These are phyloP conservation scores for Xylariaceae sp. DNA, from an alignment of 2,329 filamentous ascomycete species.

Conservation along the genomic window DNA sequence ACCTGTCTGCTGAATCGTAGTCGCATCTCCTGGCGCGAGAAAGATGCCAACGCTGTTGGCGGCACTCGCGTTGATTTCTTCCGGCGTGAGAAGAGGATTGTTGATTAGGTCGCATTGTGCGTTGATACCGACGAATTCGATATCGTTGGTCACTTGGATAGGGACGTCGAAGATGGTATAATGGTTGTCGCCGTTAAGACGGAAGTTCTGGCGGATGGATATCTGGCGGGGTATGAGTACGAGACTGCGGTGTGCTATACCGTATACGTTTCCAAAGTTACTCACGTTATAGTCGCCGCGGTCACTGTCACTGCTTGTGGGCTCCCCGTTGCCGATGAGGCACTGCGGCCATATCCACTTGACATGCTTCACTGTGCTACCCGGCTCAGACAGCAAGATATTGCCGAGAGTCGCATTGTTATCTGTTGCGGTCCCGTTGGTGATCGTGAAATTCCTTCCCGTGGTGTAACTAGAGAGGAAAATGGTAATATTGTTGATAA, in stretches of 20 bases:
- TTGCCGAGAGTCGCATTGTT: constrained; percentile 49
- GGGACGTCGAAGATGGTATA: constrained; percentile 68
- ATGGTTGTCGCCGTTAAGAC: constrained; percentile 53
- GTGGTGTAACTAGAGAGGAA: constrained; percentile 60
- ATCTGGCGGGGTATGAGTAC: constrained; percentile 34
- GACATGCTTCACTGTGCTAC: constrained; percentile 66
- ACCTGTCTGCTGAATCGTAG: constrained; percentile 30
- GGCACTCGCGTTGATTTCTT: constrained; percentile 33
- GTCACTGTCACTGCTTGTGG: constrained; percentile 36
- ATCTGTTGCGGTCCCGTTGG: constrained; percentile 49
- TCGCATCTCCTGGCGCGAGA: constrained; percentile 45
- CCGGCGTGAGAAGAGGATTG: constrained; percentile 42
- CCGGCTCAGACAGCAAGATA: constrained; percentile 55
- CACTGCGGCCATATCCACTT: constrained; percentile 67
- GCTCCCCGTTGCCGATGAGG: constrained; percentile 52
- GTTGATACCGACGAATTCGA: constrained; percentile 35
- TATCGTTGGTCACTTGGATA: constrained; percentile 60
- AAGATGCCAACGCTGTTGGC: constrained; percentile 39
- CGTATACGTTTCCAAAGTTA: constrained; percentile 1
- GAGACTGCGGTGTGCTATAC: neutral
- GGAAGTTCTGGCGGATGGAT: constrained; percentile 64
- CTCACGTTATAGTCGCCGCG: constrained; percentile 57
- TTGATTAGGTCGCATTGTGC: constrained; percentile 42
- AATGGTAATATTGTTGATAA: constrained; percentile 57
- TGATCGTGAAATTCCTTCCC: constrained; percentile 59